Conservation (phyloP, 78 protist genomes). For the Chrysochromulina parva region DNA sequence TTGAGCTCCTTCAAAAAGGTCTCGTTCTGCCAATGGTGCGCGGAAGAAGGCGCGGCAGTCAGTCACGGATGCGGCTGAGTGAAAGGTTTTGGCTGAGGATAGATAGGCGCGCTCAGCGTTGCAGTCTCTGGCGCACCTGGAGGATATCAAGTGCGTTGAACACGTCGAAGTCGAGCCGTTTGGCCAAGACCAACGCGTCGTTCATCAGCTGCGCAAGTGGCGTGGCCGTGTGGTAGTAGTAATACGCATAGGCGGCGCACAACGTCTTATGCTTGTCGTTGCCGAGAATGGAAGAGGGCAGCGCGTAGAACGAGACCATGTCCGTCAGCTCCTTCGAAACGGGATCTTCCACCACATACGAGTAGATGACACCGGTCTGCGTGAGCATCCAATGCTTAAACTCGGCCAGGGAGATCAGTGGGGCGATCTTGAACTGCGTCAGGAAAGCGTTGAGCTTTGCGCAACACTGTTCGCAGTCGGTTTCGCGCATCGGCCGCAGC, state of each 20-base stretch:
- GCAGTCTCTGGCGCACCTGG: slow-evolving; percentile 43
- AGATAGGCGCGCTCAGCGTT: background rate
- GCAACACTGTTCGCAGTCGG: slow-evolving; percentile 25
- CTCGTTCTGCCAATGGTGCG: slow-evolving; percentile 37
- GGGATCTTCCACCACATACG: slow-evolving; percentile 83
- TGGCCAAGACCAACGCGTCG: slow-evolving; percentile 1
- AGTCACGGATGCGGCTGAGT: too few relatives aligned
- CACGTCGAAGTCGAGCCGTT: slow-evolving; percentile 81
- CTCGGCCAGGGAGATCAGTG: slow-evolving; percentile 78
- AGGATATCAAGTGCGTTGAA: slow-evolving; percentile 93
- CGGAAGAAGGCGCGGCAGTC: too few relatives aligned
- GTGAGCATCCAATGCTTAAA: slow-evolving; percentile 71
- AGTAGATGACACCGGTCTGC: slow-evolving; percentile 67
- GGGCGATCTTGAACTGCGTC: slow-evolving; percentile 39
- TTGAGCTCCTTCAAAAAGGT: slow-evolving; percentile 74
- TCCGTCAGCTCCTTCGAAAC: slow-evolving; percentile 80
- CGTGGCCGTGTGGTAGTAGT: slow-evolving; percentile 79
- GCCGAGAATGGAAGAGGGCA: slow-evolving; percentile 88
- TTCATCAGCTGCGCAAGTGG: slow-evolving; percentile 44
- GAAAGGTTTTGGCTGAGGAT: too few relatives aligned
- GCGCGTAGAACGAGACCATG: slow-evolving; percentile 83
- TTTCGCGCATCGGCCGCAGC: slow-evolving; percentile 64
- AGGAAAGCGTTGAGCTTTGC: background rate
- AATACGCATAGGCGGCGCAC: slow-evolving; percentile 90
- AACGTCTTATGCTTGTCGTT: slow-evolving; percentile 72